Evolutionary conservation across 108 stramenopile genomes (phyloP).

Genomic region (Nitzschia putrida): DNA sequence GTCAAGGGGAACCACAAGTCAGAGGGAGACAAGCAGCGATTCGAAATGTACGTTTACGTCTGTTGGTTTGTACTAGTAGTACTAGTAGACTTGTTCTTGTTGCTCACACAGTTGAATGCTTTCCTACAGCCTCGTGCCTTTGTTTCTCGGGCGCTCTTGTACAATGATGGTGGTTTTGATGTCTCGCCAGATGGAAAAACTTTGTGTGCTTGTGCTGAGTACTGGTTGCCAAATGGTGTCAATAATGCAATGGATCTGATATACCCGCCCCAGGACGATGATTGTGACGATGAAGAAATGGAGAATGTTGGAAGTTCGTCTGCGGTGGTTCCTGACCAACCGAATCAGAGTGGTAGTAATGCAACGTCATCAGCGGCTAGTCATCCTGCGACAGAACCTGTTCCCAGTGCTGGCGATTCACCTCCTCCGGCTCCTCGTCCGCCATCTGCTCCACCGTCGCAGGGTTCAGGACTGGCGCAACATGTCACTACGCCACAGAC

Average conservation of each 20-base stretch:
- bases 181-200: slow-evolving; percentile 86
- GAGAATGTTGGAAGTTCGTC: background rate
- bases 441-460: background rate
- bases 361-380: background rate
- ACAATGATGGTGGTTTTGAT: slow-evolving; percentile 97
- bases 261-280: slow-evolving; percentile 29
- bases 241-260: slow-evolving; percentile 78
- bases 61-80: background rate
- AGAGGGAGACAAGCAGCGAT: slow-evolving; percentile 30
- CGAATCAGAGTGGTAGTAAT: no score
- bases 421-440: slow-evolving; percentile 11
- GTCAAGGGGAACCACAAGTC: slow-evolving; percentile 34
- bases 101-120: background rate
- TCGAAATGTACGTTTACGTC: slow-evolving; percentile 55
- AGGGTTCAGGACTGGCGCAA: background rate
- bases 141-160: slow-evolving; percentile 85
- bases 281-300: slow-evolving; percentile 26
- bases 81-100: background rate
- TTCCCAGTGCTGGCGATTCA: background rate
- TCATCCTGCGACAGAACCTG: background rate
- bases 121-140: slow-evolving; percentile 59
- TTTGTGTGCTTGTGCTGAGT: slow-evolving; percentile 88
- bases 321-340: no score
- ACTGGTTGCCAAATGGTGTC: slow-evolving; percentile 81
- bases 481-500: slow-evolving; percentile 26